These are phyloP conservation scores for Microdochium paspali DNA, from an alignment of 2,329 filamentous ascomycete species.

Conservation along the genomic window DNA sequence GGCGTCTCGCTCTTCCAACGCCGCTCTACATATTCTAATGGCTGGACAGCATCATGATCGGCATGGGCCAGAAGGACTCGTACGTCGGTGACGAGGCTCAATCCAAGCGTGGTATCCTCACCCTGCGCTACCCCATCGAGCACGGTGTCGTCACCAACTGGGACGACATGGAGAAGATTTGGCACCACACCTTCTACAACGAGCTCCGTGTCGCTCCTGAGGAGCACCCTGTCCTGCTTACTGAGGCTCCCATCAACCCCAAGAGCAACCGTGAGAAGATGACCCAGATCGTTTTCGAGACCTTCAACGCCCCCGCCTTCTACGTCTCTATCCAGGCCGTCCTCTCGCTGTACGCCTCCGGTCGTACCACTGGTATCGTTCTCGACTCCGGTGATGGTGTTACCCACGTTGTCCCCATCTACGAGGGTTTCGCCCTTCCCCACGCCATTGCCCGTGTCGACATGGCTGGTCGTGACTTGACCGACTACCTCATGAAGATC, in stretches of 20 bases:
- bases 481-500: conserved; percentile 99
- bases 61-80: conserved; percentile 99
- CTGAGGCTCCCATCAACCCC: conserved; percentile 99
- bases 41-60: conserved; percentile 90
- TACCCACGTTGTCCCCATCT: conserved; percentile 99
- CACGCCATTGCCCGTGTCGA: conserved; percentile 99
- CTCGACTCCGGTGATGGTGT: conserved; percentile 99
- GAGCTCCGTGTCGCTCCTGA: conserved; percentile 99
- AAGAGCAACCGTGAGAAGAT: conserved; percentile 99
- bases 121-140: conserved; percentile 98
- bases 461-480: conserved; percentile 99
- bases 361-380: conserved; percentile 99
- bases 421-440: conserved; percentile 99
- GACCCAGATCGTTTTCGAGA: conserved; percentile 99
- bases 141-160: conserved; percentile 99
- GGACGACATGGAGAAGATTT: conserved; percentile 99
- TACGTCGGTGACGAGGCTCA: conserved; percentile 99
- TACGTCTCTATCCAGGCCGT: conserved; percentile 99
- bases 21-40: conserved; percentile 16
- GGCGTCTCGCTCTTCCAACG: conserved; percentile 2
- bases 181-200: conserved; percentile 99
- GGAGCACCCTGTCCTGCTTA: conserved; percentile 99
- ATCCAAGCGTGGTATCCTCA: conserved; percentile 99
- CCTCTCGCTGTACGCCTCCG: conserved; percentile 96
- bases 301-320: conserved; percentile 99